Base-by-base conservation (phyloP, 441 rosid species). In the Bocquillonia castaneifolia region DNA sequence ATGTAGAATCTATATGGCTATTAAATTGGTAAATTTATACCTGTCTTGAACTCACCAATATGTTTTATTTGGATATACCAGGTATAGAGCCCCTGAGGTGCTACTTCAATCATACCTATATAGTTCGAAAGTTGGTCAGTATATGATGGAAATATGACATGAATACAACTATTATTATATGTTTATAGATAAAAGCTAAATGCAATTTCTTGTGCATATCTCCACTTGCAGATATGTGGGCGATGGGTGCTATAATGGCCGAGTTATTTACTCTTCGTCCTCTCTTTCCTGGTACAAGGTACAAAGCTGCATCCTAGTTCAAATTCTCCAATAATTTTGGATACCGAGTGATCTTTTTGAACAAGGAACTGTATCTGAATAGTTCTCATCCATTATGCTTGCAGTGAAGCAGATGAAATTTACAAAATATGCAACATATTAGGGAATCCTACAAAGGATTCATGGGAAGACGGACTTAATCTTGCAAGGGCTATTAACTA, bases 21-120 rank as follows among this genome's bases (percentile, higher is more conserved):
- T 36, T 59, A 37, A 22, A 34, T 18, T 51, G 17, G 13, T 13
- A 39, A 42, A 12, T 47, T 10, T 23, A n/a, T 8, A 7, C 5
- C 10, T 73, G 50, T 28, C 51, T 53, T 1, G 32, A n/a, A 15
- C 63, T 61, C n/a, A 17, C 57, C 44, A 15, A 25, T 4, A 8
- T 45, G 32, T 66, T 28, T 12, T 15, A 5, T 10, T 1, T 71
- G 57, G 34, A 39, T 23, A 54, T 79, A 50, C 42, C 75, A 94
- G 99, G 97, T 94, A 94, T 75, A 82, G 97, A 52, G 99, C 99
- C 17, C 99, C 98, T 55, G 99, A 94, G 80, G 93, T 94, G 69
- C 78, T 92, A 72, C 97, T 94, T 76, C 98, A 90, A 74, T 88
- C 99, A 36, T 81, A 82, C 73, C 31, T 81, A 0, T 94, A 94